Conservation (phyloP, 2,329 filamentous ascomycete species). For the Microsporum ferrugineum region DNA sequence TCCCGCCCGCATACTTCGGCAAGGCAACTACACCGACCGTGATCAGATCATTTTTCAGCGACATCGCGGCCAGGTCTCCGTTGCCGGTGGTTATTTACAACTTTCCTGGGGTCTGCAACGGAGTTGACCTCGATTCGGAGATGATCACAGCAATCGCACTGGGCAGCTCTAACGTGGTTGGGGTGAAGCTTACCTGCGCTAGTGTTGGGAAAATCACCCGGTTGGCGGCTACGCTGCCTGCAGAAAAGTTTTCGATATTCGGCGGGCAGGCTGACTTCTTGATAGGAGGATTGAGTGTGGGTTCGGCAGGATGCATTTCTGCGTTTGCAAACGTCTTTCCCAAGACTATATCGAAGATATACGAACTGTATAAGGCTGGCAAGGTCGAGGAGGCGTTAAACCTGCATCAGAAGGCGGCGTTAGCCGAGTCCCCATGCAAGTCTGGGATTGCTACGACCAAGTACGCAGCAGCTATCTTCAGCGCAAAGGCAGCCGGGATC, state of each 20-base stretch:
- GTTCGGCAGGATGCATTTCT: constrained; percentile 45
- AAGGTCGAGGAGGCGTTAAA: constrained; percentile 47
- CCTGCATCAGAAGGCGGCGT: constrained; percentile 50
- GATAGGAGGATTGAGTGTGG: constrained; percentile 43
- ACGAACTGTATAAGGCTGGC: constrained; percentile 49
- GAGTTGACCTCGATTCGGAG: constrained; percentile 56
- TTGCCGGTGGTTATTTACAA: constrained; percentile 56
- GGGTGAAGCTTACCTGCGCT: constrained; percentile 55
- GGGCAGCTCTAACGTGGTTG: constrained; percentile 44
- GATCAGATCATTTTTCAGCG: constrained; percentile 48
- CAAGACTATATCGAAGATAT: constrained; percentile 47
- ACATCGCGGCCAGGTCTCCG: constrained; percentile 42
- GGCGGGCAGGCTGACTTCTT: constrained; percentile 65
- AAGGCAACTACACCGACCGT: constrained; percentile 49
- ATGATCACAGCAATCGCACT: constrained; percentile 45
- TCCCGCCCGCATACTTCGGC: constrained; percentile 55
- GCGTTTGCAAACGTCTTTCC: constrained; percentile 49
- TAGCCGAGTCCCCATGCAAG: constrained; percentile 56
- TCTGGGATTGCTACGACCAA: constrained; percentile 57
- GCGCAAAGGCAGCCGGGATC: constrained; percentile 49
- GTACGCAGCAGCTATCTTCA: constrained; percentile 52
- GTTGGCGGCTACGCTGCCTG: constrained; percentile 41
- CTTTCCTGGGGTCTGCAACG: constrained; percentile 58
- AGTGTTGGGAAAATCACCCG: constrained; percentile 51
- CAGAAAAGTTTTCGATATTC: constrained; percentile 53